Evolutionary conservation across 2,329 filamentous ascomycete genomes (phyloP).

Genomic region (Microsporum canis): DNA sequence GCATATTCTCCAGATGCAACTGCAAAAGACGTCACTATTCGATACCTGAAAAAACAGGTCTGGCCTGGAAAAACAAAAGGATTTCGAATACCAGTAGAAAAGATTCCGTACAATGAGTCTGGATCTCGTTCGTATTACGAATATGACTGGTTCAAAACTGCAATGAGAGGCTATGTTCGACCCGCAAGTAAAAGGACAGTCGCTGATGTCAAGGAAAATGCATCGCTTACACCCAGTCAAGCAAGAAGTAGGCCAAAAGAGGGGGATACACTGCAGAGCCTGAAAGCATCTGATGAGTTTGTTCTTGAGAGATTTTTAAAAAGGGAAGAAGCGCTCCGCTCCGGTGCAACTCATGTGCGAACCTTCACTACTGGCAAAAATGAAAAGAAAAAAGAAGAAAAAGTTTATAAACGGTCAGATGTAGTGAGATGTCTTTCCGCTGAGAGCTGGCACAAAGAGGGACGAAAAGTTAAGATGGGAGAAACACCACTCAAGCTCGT

Average conservation of each 20-base stretch:
- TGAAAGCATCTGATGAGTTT: conserved; percentile 76
- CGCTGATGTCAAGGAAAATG: conserved; percentile 68
- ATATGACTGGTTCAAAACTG: conserved; percentile 78
- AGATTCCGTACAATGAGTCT: conserved; percentile 62
- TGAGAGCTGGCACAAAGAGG: conserved; percentile 97
- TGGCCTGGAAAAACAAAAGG: conserved; percentile 88
- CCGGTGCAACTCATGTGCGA: conserved; percentile 57
- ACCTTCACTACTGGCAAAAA: conserved; percentile 67
- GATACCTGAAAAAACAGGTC: conserved; percentile 71
- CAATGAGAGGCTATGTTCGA: conserved; percentile 61
- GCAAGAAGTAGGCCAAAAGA: conserved; percentile 66
- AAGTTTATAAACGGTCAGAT: conserved; percentile 68
- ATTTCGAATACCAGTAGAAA: conserved; percentile 64
- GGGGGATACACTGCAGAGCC: conserved; percentile 73
- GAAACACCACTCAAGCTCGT: conserved; percentile 73
- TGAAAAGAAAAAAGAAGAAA: conserved; percentile 60
- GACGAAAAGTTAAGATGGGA: conserved; percentile 59
- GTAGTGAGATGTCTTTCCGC: conserved; percentile 77
- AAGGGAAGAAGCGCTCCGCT: conserved; percentile 76
- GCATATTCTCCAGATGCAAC: conserved; percentile 74
- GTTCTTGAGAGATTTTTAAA: conserved; percentile 77
- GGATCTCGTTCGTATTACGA: conserved; percentile 68
- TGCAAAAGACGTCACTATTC: conserved; percentile 86
- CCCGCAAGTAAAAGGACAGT: conserved; percentile 47
- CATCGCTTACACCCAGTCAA: conserved; percentile 58